Conservation (phyloP, 192 early-diverging fungal genomes). For the Mortierella claussenii region DNA sequence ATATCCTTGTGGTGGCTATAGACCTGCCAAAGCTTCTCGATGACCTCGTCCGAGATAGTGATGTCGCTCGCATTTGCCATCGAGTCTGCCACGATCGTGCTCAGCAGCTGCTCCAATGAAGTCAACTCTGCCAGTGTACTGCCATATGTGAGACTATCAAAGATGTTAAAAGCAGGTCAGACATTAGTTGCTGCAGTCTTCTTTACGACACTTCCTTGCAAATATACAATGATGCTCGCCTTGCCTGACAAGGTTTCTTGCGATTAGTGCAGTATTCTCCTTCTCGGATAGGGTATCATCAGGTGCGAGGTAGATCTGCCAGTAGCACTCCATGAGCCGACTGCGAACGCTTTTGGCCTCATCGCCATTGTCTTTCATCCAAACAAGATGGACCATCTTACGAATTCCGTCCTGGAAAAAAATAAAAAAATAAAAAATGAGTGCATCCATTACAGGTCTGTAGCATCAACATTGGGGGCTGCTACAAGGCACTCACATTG, state of each 20-base stretch:
- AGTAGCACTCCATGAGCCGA: constrained; percentile 82
- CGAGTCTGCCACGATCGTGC: constrained; percentile 75
- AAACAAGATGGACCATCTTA: constrained; percentile 97
- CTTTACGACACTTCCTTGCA: too few relatives aligned
- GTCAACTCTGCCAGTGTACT: constrained; percentile 94
- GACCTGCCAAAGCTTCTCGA: constrained; percentile 86
- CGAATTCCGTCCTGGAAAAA: constrained; percentile 79
- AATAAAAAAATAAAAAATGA: too few relatives aligned
- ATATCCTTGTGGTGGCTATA: constrained; percentile 75
- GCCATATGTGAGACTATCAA: constrained; percentile 78
- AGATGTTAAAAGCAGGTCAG: too few relatives aligned
- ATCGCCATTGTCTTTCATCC: constrained; percentile 76
- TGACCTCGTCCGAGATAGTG: constrained; percentile 71
- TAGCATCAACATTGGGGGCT: too few relatives aligned
- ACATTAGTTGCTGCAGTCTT: too few relatives aligned
- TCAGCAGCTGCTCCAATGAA: constrained; percentile 92
- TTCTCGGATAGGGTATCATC: constrained; percentile 61
- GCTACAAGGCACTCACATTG: constrained; percentile 64
- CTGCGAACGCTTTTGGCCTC: constrained; percentile 78
- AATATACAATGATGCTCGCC: too few relatives aligned
- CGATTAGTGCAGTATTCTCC: constrained; percentile 73
- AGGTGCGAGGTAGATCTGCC: constrained; percentile 79
- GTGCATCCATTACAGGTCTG: too few relatives aligned
- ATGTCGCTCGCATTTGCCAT: constrained; percentile 33
- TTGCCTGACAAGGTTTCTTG: constrained; percentile 75